Percentiles rank a stretch among this genome's conserved stretches.
phyloP scores from a whole-genome alignment of 164 flowering plant genomes.

The Malania oleifera region DNA sequence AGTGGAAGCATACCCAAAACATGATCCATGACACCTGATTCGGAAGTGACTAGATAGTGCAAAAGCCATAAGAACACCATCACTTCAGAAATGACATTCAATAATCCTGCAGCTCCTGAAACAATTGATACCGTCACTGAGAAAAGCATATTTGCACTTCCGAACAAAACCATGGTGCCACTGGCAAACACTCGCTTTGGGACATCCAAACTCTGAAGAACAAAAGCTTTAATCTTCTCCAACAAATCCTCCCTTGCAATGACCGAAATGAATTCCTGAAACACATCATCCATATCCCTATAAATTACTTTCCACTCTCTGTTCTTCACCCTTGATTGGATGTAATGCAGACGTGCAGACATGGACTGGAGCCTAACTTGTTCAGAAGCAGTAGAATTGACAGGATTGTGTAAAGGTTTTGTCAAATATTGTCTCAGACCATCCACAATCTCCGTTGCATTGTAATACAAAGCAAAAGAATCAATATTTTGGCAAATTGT shows the following conservation, averaged over 20 bases:
- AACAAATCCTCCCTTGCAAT: background rate
- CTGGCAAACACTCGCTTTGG: background rate
- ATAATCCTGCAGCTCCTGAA: background rate
- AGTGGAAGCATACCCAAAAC: background rate
- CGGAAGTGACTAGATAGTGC: background rate
- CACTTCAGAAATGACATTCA: background rate
- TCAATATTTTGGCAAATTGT: background rate
- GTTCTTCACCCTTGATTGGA: background rate
- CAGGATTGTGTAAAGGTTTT: background rate
- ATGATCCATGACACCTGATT: background rate
- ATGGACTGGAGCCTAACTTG: background rate
- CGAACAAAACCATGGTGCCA: background rate
- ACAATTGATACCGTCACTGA: background rate
- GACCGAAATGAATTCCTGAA: background rate
- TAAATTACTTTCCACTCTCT: conserved; percentile 2
- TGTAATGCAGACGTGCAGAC: background rate
- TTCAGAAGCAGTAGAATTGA: background rate
- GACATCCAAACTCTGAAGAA: conserved; percentile 2
- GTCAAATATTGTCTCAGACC: background rate
- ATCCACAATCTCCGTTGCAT: conserved; percentile 4
- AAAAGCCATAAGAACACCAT: conserved; percentile 3
- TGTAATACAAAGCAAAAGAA: conserved; percentile 5
- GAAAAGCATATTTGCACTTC: background rate
- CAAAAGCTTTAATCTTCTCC: background rate
- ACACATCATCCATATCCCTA: background rate